phyloP scores from a whole-genome alignment of 202 grass and related monocot species.

The Carex sylvatica region DNA sequence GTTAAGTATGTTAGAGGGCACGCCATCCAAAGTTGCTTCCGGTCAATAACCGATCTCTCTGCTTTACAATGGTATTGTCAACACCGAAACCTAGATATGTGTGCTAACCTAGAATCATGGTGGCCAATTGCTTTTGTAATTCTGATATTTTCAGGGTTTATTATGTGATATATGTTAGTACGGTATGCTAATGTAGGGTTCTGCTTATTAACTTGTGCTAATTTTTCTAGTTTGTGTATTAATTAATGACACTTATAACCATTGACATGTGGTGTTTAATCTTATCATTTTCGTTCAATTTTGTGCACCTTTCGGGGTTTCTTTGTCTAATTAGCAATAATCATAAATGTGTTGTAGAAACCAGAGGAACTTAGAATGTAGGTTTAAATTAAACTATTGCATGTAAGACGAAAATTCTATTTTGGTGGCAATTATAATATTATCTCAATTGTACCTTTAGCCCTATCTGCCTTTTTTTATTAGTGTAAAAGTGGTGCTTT shows the following conservation, averaged over 20 bases:
- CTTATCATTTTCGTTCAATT: background rate
- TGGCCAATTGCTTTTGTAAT: background rate
- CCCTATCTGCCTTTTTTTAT: too few species aligned
- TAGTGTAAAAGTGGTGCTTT: too few species aligned
- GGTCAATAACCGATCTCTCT: slow-evolving; percentile 43
- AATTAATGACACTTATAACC: background rate
- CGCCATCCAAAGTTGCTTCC: slow-evolving; percentile 58
- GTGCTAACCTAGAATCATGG: background rate
- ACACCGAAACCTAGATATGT: background rate
- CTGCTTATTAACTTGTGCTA: background rate
- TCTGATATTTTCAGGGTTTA: background rate
- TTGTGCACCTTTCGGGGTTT: background rate
- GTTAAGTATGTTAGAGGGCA: slow-evolving; percentile 77
- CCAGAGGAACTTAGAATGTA: background rate
- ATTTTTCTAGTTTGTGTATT: background rate
- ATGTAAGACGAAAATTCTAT: background rate
- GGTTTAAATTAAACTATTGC: background rate
- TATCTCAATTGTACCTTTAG: background rate
- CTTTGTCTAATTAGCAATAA: too few species aligned
- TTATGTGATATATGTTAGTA: background rate
- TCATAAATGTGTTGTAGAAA: too few species aligned
- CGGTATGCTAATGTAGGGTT: background rate
- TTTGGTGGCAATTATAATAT: background rate
- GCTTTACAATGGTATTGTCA: background rate
- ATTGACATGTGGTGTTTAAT: background rate